phyloP scores from a whole-genome alignment of 164 flowering plant species.

The Aristolochia fimbriata region DNA sequence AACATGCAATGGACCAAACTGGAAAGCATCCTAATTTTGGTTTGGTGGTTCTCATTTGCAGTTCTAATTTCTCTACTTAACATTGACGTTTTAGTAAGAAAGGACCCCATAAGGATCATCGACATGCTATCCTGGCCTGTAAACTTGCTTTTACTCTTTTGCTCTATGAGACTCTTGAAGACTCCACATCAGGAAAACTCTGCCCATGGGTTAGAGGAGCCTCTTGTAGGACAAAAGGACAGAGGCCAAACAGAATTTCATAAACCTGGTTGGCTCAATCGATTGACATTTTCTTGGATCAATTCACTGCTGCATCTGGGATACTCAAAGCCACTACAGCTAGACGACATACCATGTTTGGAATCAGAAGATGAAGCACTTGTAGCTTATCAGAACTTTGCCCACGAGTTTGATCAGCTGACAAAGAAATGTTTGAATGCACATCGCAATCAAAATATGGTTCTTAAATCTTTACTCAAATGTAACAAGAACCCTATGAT shows the following conservation, averaged over 20 bases:
- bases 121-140: conserved; percentile 43
- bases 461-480: conserved; percentile 31
- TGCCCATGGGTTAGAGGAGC: conserved; percentile 25
- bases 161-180: conserved; percentile 27
- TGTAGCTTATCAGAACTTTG: conserved; percentile 40
- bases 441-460: conserved; percentile 16
- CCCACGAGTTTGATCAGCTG: conserved; percentile 27
- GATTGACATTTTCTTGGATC: conserved; percentile 67
- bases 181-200: neutral
- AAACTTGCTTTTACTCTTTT: conserved; percentile 40
- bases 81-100: conserved; percentile 19
- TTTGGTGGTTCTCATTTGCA: conserved; percentile 63
- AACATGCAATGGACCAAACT: conserved; percentile 23
- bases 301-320: conserved; percentile 56
- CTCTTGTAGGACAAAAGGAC: conserved; percentile 26
- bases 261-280: conserved; percentile 31
- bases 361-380: conserved; percentile 50
- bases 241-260: conserved; percentile 7
- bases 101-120: conserved; percentile 14
- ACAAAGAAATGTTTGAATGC: conserved; percentile 13
- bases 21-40: conserved; percentile 20
- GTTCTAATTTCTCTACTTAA: conserved; percentile 34
- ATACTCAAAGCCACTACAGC: conserved; percentile 37
- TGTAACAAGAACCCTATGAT: conserved; percentile 48
- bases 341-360: conserved; percentile 61